Evolutionary conservation across 345 rosid species (phyloP), one percentile per base, ranked within the genome.

Genomic region (Dovyalis caffra): DNA sequence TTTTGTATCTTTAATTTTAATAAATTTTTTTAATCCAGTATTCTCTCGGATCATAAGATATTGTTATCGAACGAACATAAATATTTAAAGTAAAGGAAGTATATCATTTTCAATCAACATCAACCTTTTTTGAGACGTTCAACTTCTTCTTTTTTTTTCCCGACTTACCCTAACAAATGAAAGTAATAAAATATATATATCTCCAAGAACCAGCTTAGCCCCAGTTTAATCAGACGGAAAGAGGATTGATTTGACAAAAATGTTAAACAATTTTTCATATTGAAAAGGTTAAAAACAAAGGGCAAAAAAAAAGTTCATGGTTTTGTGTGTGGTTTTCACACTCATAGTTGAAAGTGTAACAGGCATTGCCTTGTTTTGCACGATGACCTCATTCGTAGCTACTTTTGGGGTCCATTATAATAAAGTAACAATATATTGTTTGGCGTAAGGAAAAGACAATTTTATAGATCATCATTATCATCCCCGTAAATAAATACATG

Each of bases 301-400:
- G 10, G n/a, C n/a, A 29, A 31, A 29, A 29, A 26, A 35, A 16
- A 20, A 49, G 3, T 49, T 15, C n/a, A 25, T n/a, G 2, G 37
- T 7, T 14, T 6, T 16, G 21, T 35, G 72, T 18, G 62, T 69
- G 72, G 38, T 33, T 25, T 49, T 18, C 25, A 71, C 79, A 32
- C 40, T 56, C 49, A 16, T 5, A 0, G 66, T 9, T 38, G 79
- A 76, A 76, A 65, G 40, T 57, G 43, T 4, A 38, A 34, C 1
- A 21, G 21, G 9, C 1, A 6, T 49, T 14, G 51, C 26, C 23
- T 3, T 3, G 21, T 14, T 74, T 2, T 25, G 23, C 37, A 28
- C 34, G 51, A 62, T 76, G 86, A 84, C 81, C 80, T 70, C 83
- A 75, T 26, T 49, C 80, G 70, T 69, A 80, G 82, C 85, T 37